Conservation (phyloP, 1,284 basidiomycete species). For the Pseudozyma pruni region DNA sequence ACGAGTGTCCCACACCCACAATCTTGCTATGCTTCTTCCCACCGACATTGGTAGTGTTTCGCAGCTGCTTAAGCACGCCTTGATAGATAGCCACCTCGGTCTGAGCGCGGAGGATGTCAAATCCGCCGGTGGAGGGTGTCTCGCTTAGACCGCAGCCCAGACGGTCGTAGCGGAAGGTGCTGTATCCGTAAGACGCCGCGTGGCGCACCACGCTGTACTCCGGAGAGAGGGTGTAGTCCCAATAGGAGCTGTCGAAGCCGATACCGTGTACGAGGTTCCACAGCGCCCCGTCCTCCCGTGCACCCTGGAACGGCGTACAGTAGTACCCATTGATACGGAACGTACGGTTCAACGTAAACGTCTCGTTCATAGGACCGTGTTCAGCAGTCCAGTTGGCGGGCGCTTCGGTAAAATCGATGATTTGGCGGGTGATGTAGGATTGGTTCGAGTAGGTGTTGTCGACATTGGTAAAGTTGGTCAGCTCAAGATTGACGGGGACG, state of each 20-base stretch:
- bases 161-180: conserved; percentile 67
- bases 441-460: conserved; percentile 38
- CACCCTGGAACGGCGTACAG: conserved; percentile 30
- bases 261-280: conserved; percentile 48
- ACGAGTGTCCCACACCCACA: conserved; percentile 53
- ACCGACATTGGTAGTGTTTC: conserved; percentile 38
- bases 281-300: conserved; percentile 20
- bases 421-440: conserved; percentile 41
- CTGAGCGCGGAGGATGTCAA: conserved; percentile 65
- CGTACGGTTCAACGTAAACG: conserved; percentile 17
- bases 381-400: conserved; percentile 33
- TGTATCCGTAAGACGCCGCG: conserved; percentile 49
- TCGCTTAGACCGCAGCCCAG: conserved; percentile 65
- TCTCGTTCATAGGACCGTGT: conserved; percentile 12
- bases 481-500: conserved; percentile 25
- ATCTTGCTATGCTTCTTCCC: conserved; percentile 35
- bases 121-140: conserved; percentile 56
- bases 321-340: conserved; percentile 44
- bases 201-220: conserved; percentile 46
- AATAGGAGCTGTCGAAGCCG: conserved; percentile 51
- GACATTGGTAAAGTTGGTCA: conserved; percentile 39
- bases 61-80: conserved; percentile 58
- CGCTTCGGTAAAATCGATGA: conserved; percentile 34
- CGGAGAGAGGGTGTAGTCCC: conserved; percentile 28
- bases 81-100: conserved; percentile 68